Conservation (phyloP, 1,284 basidiomycete genomes). For the Heterobasidion occidentale region DNA sequence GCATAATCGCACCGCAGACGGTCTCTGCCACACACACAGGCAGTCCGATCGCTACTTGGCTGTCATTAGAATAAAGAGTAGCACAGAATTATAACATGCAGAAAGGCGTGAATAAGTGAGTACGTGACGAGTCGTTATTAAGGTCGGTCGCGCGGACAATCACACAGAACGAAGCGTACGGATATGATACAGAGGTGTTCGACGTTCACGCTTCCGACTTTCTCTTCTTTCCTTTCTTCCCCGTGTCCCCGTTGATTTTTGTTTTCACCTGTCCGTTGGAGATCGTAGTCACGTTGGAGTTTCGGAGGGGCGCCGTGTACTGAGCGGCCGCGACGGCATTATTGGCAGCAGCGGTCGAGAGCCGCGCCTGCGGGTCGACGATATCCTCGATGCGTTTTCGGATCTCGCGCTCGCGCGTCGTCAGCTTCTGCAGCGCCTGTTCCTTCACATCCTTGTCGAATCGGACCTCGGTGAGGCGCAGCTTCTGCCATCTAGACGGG, state of each 20-base stretch:
- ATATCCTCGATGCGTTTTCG: constrained; percentile 67
- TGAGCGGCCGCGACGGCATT: neutral
- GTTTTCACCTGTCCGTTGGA: constrained; percentile 39
- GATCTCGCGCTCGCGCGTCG: constrained; percentile 64
- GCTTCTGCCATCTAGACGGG: constrained; percentile 61
- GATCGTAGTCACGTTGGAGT: constrained; percentile 17
- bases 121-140: too few relatives aligned
- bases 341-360: constrained; percentile 7
- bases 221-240: constrained; percentile 58
- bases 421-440: constrained; percentile 50
- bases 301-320: constrained; percentile 23
- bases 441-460: constrained; percentile 67
- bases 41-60: neutral
- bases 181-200: neutral
- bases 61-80: neutral
- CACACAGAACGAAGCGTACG: too few relatives aligned
- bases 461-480: constrained; percentile 61
- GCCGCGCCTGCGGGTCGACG: constrained; percentile 40
- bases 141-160: too few relatives aligned
- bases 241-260: constrained; percentile 31
- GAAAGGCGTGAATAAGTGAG: too few relatives aligned
- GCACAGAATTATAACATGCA: too few relatives aligned
- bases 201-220: constrained; percentile 20
- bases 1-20: neutral
- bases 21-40: neutral